These are phyloP conservation scores for Rhizopogon vinicolor DNA, from an alignment of 768 basidiomycete genomes.

Conservation along the genomic window DNA sequence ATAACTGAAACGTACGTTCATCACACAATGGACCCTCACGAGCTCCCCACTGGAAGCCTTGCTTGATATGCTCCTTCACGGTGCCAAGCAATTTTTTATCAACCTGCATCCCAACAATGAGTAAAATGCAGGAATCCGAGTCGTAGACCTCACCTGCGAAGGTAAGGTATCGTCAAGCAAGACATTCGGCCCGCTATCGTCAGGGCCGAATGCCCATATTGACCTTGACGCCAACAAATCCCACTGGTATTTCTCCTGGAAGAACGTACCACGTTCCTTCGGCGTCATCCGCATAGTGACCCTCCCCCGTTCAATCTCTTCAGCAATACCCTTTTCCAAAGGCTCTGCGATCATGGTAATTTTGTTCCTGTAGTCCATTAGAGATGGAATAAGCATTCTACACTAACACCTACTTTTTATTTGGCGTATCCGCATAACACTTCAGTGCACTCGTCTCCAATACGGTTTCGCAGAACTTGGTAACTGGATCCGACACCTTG, in stretches of 20 bases:
- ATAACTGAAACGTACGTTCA: slow-evolving; percentile 73
- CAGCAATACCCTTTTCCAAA: slow-evolving; percentile 90
- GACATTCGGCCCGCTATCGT: slow-evolving; percentile 91
- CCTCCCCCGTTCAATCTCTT: slow-evolving; percentile 91
- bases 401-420: slow-evolving; percentile 78
- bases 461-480: slow-evolving; percentile 97
- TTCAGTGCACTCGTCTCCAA: slow-evolving; percentile 96
- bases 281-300: slow-evolving; percentile 94
- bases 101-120: slow-evolving; percentile 41
- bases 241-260: slow-evolving; percentile 98
- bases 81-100: slow-evolving; percentile 90
- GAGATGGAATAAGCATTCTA: neutral
- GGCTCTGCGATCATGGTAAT: slow-evolving; percentile 99
- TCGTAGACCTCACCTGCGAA: slow-evolving; percentile 58
- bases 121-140: neutral
- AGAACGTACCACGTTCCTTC: slow-evolving; percentile 93
- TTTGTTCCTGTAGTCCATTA: slow-evolving; percentile 66
- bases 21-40: slow-evolving; percentile 97
- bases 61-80: slow-evolving; percentile 94
- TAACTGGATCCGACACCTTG: slow-evolving; percentile 99
- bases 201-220: slow-evolving; percentile 99
- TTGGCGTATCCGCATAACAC: slow-evolving; percentile 98
- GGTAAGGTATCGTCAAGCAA: slow-evolving; percentile 95
- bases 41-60: slow-evolving; percentile 99
- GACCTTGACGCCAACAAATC: slow-evolving; percentile 95